Base-by-base conservation (phyloP, 441 rosid genomes). In the Geranium incanum region DNA sequence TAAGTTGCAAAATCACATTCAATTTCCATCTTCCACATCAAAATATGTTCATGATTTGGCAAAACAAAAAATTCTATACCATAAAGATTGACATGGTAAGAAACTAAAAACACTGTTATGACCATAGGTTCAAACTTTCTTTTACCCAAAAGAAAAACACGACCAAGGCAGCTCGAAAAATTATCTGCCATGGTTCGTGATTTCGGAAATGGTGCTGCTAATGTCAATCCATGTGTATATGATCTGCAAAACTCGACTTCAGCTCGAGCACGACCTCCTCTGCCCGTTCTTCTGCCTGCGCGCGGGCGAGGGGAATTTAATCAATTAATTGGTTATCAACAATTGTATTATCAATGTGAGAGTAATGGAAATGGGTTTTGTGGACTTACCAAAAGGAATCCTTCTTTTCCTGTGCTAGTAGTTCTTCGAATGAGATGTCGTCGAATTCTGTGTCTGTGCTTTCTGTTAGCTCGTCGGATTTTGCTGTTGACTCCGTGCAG, bases 371-470 rank as follows among this genome's bases (percentile, higher is more conserved):
- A 28, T 28, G 33, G 33, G 33, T 28, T 28, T 28, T 28, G 33
- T 28, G 33, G 70, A 78, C 91, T 62, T 36, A 93, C 98, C 98
- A 93, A 79, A 89, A 93, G 5, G 89, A 78, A 79, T 90, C 95
- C 79, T 87, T 89, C 85, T 93, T 93, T 80, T 93, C 98, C 74
- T 86, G 89, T 45, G 90, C 98, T 80, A 93, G 64, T 72, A 93
- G 79, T 83, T 93, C 96, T 75, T 93, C 98, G 50, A 93, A 90
- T 60, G 96, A 90, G 38, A 92, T 92, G 73, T 89, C 93, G 38
- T 87, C 74, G 72, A 77, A 78, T 77, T 89, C 92, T 28, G 72
- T 57, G 66, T 89, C 92, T 18, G 77, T 67, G 68, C 64, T 80
- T 68, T 83, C 84, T 21, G 78, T 77, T 75, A 72, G 77, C 78